Conservation (phyloP, 2,329 filamentous ascomycete genomes). For the Xylogone sp. region DNA sequence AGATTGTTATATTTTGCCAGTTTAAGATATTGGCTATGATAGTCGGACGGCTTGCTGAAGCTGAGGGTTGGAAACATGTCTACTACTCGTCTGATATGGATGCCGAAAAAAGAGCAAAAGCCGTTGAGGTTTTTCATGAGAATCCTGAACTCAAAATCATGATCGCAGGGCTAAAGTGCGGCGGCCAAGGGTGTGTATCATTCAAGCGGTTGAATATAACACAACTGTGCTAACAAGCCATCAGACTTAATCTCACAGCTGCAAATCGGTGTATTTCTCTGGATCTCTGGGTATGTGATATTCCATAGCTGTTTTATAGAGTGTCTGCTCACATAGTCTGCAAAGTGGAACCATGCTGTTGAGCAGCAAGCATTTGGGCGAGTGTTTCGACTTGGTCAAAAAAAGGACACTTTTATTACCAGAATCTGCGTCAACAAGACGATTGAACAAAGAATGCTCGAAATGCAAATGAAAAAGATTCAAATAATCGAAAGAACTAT, state of each 20-base stretch:
- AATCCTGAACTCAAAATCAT: slow-evolving; percentile 40
- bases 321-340: slow-evolving; percentile 32
- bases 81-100: slow-evolving; percentile 44
- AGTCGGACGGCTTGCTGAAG: slow-evolving; percentile 43
- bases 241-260: slow-evolving; percentile 52
- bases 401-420: slow-evolving; percentile 53
- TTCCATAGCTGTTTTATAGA: slow-evolving; percentile 14
- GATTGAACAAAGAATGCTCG: slow-evolving; percentile 54
- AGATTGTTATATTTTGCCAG: slow-evolving; percentile 53
- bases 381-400: slow-evolving; percentile 63
- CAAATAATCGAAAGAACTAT: slow-evolving; percentile 34
- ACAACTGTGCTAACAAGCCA: too few relatives aligned
- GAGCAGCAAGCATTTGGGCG: slow-evolving; percentile 62
- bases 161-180: slow-evolving; percentile 52
- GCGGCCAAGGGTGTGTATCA: slow-evolving; percentile 41
- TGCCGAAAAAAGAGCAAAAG: slow-evolving; percentile 37
- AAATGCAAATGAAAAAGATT: slow-evolving; percentile 54
- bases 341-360: slow-evolving; percentile 34
- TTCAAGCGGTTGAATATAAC: background rate
- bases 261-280: slow-evolving; percentile 43
- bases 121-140: slow-evolving; percentile 42
- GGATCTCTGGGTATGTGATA: slow-evolving; percentile 41
- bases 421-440: slow-evolving; percentile 51
- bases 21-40: slow-evolving; percentile 51
- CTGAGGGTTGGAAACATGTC: slow-evolving; percentile 41